These are phyloP conservation scores for Pittosporum tobira DNA, from an alignment of 129 eudicot genomes.

Conservation along the genomic window DNA sequence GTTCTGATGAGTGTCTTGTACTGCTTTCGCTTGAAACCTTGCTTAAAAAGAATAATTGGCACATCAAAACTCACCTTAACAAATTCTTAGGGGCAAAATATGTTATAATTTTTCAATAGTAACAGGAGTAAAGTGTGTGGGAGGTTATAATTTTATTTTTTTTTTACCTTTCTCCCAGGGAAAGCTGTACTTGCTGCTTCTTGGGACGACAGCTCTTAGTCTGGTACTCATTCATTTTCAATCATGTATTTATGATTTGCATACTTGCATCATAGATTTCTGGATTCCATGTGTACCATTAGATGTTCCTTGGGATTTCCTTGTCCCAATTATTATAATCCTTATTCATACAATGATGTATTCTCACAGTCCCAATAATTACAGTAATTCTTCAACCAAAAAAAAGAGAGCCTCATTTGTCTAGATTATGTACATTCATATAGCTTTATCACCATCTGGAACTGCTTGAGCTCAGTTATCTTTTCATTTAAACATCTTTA, in stretches of 20 bases:
- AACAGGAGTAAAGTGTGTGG: background rate
- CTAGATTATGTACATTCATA: too few relatives aligned
- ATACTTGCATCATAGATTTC: background rate
- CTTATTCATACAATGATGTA: background rate
- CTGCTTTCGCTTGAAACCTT: background rate
- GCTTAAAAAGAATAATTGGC: background rate
- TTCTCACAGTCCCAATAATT: too few relatives aligned
- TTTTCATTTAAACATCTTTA: background rate
- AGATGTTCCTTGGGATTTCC: background rate
- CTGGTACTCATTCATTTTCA: constrained; percentile 39
- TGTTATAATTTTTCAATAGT: too few relatives aligned
- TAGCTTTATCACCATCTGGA: background rate
- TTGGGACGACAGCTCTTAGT: constrained; percentile 97
- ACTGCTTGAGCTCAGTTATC: background rate
- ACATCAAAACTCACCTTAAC: background rate
- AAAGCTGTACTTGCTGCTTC: constrained; percentile 81
- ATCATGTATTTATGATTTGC: background rate
- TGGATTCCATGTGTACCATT: background rate
- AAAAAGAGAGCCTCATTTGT: too few relatives aligned
- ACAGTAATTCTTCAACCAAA: too few relatives aligned
- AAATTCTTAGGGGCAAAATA: background rate
- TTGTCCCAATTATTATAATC: background rate
- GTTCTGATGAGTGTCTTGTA: constrained; percentile 6
- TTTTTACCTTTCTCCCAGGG: constrained; percentile 42
- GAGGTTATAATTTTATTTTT: background rate